A percentile compares a stretch with the other conserved stretches of the same genome.
These are phyloP conservation scores for Paraurostyla sp. DNA, from an alignment of 73 alveolate genomes.

Conservation along the genomic window DNA sequence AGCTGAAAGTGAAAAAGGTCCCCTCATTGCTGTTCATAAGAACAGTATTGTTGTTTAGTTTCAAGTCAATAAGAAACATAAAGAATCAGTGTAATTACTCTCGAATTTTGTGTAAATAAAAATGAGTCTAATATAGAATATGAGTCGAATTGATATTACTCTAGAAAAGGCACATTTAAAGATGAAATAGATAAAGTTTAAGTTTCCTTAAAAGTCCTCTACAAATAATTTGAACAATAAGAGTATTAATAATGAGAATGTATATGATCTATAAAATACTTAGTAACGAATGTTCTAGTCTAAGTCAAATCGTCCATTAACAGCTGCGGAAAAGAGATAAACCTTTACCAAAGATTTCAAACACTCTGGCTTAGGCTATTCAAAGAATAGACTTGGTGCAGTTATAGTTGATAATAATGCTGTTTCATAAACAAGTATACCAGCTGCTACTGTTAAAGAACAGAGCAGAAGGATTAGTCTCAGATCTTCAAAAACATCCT, in stretches of 20 bases:
- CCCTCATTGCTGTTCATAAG: constrained; percentile 87
- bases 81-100: constrained; percentile 79
- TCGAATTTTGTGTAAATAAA: constrained; percentile 81
- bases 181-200: not conserved
- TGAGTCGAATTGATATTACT: constrained; percentile 38
- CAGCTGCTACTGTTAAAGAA: constrained; percentile 28
- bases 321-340: constrained; percentile 16
- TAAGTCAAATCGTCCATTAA: too few relatives aligned
- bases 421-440: not conserved
- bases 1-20: constrained; percentile 92
- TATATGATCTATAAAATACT: too few relatives aligned
- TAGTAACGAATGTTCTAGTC: too few relatives aligned
- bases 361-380: constrained; percentile 57
- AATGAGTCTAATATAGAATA: constrained; percentile 26
- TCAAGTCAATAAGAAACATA: constrained; percentile 83
- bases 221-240: not conserved
- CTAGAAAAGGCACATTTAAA: constrained; percentile 61
- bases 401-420: constrained; percentile 56
- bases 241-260: too few relatives aligned
- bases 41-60: constrained; percentile 91
- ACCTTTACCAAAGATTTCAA: constrained; percentile 55
- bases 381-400: constrained; percentile 1
- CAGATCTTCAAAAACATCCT: not conserved
- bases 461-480: not conserved
- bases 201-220: not conserved